Evolutionary conservation across 2,329 filamentous ascomycete genomes (phyloP).

Genomic region (Biscogniauxia mediterranea): DNA sequence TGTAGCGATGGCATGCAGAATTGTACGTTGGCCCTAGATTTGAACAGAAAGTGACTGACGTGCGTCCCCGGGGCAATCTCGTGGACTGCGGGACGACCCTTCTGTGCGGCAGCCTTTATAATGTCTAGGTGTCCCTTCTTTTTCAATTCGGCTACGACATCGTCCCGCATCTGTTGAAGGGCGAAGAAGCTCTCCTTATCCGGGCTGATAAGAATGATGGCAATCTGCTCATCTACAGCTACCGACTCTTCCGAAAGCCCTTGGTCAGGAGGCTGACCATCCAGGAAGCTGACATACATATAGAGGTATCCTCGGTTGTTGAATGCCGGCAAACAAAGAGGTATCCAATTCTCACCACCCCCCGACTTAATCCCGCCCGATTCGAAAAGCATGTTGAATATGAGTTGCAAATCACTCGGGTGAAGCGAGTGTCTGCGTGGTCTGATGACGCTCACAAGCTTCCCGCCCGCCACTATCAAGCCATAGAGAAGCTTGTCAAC

Average conservation of each 20-base stretch:
- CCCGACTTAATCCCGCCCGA: slow-evolving; percentile 87
- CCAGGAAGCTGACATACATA: slow-evolving; percentile 98
- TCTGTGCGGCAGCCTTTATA: slow-evolving; percentile 68
- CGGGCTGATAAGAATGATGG: slow-evolving; percentile 86
- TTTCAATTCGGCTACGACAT: slow-evolving; percentile 65
- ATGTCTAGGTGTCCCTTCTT: slow-evolving; percentile 72
- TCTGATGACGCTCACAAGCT: slow-evolving; percentile 89
- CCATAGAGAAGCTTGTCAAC: slow-evolving; percentile 84
- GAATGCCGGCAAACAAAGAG: slow-evolving; percentile 91
- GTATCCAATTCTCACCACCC: slow-evolving; percentile 95
- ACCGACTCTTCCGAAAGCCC: slow-evolving; percentile 47
- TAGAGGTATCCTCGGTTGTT: slow-evolving; percentile 96
- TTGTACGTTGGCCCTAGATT: slow-evolving; percentile 90
- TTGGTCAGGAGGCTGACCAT: slow-evolving; percentile 51
- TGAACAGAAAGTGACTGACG: slow-evolving; percentile 91
- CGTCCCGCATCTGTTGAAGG: slow-evolving; percentile 70
- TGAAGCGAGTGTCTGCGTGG: slow-evolving; percentile 95
- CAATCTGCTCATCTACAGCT: slow-evolving; percentile 75
- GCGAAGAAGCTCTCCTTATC: slow-evolving; percentile 94
- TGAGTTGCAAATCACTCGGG: slow-evolving; percentile 89
- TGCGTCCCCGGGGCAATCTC: slow-evolving; percentile 79
- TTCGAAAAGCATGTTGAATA: slow-evolving; percentile 99
- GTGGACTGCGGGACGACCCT: slow-evolving; percentile 68
- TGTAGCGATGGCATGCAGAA: slow-evolving; percentile 86
- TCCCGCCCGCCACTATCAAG: slow-evolving; percentile 86